Conservation (phyloP, 2,329 filamentous ascomycete species). For the Cadophora gregata region DNA sequence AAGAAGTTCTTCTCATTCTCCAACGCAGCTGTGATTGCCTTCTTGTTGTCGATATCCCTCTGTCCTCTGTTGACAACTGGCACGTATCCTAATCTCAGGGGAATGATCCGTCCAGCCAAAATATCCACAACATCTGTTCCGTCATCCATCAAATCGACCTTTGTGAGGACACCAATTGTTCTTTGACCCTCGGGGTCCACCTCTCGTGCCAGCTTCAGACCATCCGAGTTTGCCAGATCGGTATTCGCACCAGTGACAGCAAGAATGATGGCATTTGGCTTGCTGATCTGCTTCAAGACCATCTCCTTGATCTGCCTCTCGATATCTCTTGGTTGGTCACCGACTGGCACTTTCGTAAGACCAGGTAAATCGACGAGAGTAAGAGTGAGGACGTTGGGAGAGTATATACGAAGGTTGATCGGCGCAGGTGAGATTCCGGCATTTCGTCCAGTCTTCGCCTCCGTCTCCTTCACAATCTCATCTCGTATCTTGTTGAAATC, state of each 20-base stretch:
- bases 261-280: slow-evolving; percentile 96
- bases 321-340: slow-evolving; percentile 95
- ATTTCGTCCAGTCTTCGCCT: slow-evolving; percentile 95
- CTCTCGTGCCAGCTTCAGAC: slow-evolving; percentile 92
- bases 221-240: slow-evolving; percentile 98
- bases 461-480: slow-evolving; percentile 95
- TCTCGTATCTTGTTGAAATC: slow-evolving; percentile 99
- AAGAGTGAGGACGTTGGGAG: slow-evolving; percentile 94
- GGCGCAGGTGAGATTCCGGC: slow-evolving; percentile 94
- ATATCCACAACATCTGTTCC: slow-evolving; percentile 99
- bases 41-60: slow-evolving; percentile 98
- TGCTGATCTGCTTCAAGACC: slow-evolving; percentile 98
- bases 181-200: slow-evolving; percentile 97
- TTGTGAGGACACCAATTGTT: slow-evolving; percentile 97
- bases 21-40: slow-evolving; percentile 86
- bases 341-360: slow-evolving; percentile 94
- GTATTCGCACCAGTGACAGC: slow-evolving; percentile 97
- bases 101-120: slow-evolving; percentile 95
- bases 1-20: slow-evolving; percentile 98
- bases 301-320: slow-evolving; percentile 97
- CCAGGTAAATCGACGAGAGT: slow-evolving; percentile 96
- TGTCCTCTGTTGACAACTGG: slow-evolving; percentile 98
- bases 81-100: slow-evolving; percentile 90
- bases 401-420: slow-evolving; percentile 98
- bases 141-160: slow-evolving; percentile 99